Base-by-base conservation (phyloP, 73 alveolate species). In the Stentor coeruleus region DNA sequence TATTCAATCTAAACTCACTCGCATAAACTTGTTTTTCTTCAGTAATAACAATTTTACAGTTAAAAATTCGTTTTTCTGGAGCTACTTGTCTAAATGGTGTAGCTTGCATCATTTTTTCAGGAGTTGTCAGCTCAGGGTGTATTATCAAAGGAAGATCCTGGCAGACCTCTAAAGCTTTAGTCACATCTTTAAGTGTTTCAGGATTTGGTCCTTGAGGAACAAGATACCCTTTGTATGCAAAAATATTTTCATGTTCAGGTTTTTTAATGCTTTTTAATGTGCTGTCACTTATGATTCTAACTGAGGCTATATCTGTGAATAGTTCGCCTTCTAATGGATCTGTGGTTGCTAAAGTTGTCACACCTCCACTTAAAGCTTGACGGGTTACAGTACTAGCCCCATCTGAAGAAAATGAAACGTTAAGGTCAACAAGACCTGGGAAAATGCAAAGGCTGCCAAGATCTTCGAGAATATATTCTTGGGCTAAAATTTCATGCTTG, bases 191-290 rank as follows among this genome's bases (percentile, higher is more conserved):
- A 14, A 66, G 37, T 14, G 33, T 66, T 66, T 66, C 49, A 66
- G 36, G 15, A 11, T 66, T 31, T 66, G 79, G 79, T 1, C 79
- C 79, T 66, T 66, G 79, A 11, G 79, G 79, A 37, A 66, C 79
- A 28, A 66, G 33, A 66, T 20, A 66, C 15, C 49, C 79, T 66
- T 66, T 66, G n/a, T 28, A 66, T 31, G 40, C 79, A 33, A 66
- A 66, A n/a, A n/a, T n/a, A n/a, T n/a, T n/a, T n/a, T n/a, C n/a
- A n/a, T n/a, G n/a, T n/a, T n/a, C n/a, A 66, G 37, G n/a, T 20
- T 20, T 26, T 28, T 26, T 66, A n/a, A n/a, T n/a, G n/a, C n/a
- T n/a, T n/a, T n/a, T n/a, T 20, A 11, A 11, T 1, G 37, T 20
- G 36, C 11, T 37, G 79, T 66, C 79, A 11, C 49, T 28, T 20